phyloP scores from a whole-genome alignment of 2,329 filamentous ascomycete species.

The Dothideomycetidae sp. region DNA sequence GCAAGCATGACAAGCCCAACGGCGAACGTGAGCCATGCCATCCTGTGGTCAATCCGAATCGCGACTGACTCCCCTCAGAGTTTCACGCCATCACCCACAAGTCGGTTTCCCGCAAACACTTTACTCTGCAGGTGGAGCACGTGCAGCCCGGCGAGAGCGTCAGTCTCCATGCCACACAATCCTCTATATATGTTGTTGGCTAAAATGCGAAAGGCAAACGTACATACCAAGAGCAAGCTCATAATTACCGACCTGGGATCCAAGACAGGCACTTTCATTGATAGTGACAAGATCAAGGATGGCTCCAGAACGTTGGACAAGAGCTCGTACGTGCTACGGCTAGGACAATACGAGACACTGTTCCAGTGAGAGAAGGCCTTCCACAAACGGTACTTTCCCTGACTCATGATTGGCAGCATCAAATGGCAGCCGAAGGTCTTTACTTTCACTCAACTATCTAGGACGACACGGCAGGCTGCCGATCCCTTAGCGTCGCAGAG shows the following conservation, averaged over 20 bases:
- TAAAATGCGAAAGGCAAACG: constrained; percentile 12
- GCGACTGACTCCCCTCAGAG: constrained; percentile 1
- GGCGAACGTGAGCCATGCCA: background rate
- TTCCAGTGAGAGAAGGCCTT: constrained; percentile 36
- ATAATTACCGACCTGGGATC: constrained; percentile 68
- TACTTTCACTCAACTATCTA: constrained; percentile 62
- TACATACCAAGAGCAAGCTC: constrained; percentile 52
- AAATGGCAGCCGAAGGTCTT: constrained; percentile 71
- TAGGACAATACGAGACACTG: constrained; percentile 54
- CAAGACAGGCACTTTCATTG: constrained; percentile 68
- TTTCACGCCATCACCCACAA: constrained; percentile 60
- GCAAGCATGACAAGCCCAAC: constrained; percentile 37
- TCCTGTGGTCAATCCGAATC: too few relatives aligned
- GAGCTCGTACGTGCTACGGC: constrained; percentile 48
- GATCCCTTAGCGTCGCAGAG: constrained; percentile 46
- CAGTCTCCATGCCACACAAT: too few relatives aligned
- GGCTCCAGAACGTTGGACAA: constrained; percentile 43
- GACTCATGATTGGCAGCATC: constrained; percentile 37
- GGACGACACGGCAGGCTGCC: constrained; percentile 30
- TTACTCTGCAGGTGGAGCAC: constrained; percentile 57
- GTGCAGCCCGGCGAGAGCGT: constrained; percentile 56
- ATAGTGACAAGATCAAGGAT: constrained; percentile 52
- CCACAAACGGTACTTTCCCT: background rate
- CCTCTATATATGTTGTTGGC: too few relatives aligned
- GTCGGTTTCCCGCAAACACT: constrained; percentile 77